These are phyloP conservation scores for Fusarium cicatricum DNA, from an alignment of 2,329 filamentous ascomycete genomes.

Conservation along the genomic window DNA sequence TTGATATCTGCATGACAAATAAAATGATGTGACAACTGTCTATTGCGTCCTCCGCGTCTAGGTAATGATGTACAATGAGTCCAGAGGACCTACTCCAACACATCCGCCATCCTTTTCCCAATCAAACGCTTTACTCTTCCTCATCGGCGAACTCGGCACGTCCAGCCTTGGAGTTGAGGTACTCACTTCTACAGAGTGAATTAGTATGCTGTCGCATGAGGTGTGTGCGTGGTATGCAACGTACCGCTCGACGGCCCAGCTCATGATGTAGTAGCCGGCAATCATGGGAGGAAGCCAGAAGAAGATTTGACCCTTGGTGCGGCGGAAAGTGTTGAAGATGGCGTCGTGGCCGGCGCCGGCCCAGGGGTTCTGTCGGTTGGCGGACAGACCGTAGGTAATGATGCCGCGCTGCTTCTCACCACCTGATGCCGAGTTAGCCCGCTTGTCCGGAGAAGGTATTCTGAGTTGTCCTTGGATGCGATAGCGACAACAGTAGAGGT, in stretches of 20 bases:
- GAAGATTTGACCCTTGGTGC: constrained; percentile 85
- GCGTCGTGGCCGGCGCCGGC: constrained; percentile 81
- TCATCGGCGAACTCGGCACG: constrained; percentile 62
- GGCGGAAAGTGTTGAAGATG: constrained; percentile 94
- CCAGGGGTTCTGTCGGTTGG: constrained; percentile 89
- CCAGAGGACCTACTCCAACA: constrained; percentile 46
- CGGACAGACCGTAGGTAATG: constrained; percentile 76
- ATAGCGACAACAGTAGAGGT: constrained; percentile 4
- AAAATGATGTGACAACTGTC: constrained; percentile 43
- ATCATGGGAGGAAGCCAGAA: constrained; percentile 86
- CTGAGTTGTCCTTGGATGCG: background rate
- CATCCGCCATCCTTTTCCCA: constrained; percentile 21
- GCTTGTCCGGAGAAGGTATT: background rate
- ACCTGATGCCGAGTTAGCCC: constrained; percentile 52
- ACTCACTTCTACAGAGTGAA: constrained; percentile 70
- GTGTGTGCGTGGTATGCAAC: constrained; percentile 41
- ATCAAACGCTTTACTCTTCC: constrained; percentile 51
- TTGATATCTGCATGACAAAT: constrained; percentile 23
- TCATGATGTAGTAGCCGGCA: constrained; percentile 80
- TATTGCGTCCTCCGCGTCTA: constrained; percentile 50
- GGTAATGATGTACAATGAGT: constrained; percentile 54
- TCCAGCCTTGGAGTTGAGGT: constrained; percentile 81
- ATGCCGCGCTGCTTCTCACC: constrained; percentile 70
- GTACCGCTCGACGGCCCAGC: constrained; percentile 92
- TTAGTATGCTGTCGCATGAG: constrained; percentile 15